These are phyloP conservation scores for Dichomitus squalens DNA, from an alignment of 1,284 basidiomycete genomes.

Conservation along the genomic window DNA sequence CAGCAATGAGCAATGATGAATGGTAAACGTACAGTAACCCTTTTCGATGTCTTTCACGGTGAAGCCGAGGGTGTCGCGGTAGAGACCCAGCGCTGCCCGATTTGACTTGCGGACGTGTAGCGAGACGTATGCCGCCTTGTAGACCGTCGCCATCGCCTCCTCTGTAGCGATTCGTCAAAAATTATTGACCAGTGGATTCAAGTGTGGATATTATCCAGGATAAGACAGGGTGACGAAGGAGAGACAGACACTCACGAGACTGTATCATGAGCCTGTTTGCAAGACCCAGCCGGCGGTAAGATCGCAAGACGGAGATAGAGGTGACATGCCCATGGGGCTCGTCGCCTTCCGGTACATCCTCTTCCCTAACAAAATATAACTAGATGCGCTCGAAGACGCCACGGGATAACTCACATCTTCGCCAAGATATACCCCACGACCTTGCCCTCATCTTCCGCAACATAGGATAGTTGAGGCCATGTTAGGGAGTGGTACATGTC, in stretches of 20 bases:
- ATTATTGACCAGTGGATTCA: neutral
- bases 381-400: neutral
- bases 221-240: neutral
- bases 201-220: neutral
- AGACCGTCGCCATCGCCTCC: slow-evolving; percentile 85
- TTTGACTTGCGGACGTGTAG: slow-evolving; percentile 90
- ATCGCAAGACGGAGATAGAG: slow-evolving; percentile 86
- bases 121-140: slow-evolving; percentile 77
- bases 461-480: slow-evolving; percentile 94
- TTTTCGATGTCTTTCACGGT: slow-evolving; percentile 75
- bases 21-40: slow-evolving; percentile 75
- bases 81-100: slow-evolving; percentile 80
- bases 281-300: slow-evolving; percentile 83
- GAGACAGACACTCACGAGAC: slow-evolving; percentile 63
- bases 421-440: slow-evolving; percentile 95
- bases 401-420: slow-evolving; percentile 70
- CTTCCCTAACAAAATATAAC: slow-evolving; percentile 53
- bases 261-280: slow-evolving; percentile 89
- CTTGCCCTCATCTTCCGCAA: slow-evolving; percentile 90
- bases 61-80: slow-evolving; percentile 85
- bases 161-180: slow-evolving; percentile 46
- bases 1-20: neutral
- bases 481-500: slow-evolving; percentile 89
- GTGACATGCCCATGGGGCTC: slow-evolving; percentile 87
- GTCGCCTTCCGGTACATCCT: slow-evolving; percentile 61